A percentile compares a stretch with the other conserved stretches of the same genome.
These are phyloP conservation scores for Monosporascus sp. DNA, from an alignment of 2,329 filamentous ascomycete genomes.

Conservation along the genomic window DNA sequence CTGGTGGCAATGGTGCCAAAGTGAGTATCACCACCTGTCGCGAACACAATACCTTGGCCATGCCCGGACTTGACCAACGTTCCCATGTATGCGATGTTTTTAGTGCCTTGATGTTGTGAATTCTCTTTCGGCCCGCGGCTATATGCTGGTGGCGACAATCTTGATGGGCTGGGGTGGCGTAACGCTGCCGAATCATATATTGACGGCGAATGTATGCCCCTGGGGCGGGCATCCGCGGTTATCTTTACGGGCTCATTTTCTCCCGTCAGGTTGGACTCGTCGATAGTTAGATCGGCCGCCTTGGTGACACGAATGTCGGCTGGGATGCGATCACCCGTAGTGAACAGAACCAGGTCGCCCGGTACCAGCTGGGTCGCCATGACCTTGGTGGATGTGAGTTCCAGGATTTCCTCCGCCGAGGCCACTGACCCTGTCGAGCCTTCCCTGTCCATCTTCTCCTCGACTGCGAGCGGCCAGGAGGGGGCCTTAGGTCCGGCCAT, in stretches of 20 bases:
- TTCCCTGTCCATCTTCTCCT: slow-evolving; percentile 43
- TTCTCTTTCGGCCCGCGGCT: slow-evolving; percentile 58
- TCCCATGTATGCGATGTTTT: slow-evolving; percentile 97
- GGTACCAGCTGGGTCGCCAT: slow-evolving; percentile 84
- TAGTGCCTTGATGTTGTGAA: slow-evolving; percentile 66
- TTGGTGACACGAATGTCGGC: slow-evolving; percentile 93
- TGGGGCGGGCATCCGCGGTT: slow-evolving; percentile 53
- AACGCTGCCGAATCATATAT: slow-evolving; percentile 25
- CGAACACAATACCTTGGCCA: slow-evolving; percentile 94
- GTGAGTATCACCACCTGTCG: slow-evolving; percentile 87
- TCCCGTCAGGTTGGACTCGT: slow-evolving; percentile 93
- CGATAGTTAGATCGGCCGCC: slow-evolving; percentile 84
- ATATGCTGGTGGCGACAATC: slow-evolving; percentile 49
- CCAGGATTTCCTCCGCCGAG: slow-evolving; percentile 58
- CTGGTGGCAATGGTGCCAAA: slow-evolving; percentile 96
- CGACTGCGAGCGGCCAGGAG: slow-evolving; percentile 44
- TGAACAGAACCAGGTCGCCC: slow-evolving; percentile 89
- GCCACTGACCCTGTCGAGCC: slow-evolving; percentile 49
- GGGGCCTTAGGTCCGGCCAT: slow-evolving; percentile 30
- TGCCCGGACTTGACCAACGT: slow-evolving; percentile 93
- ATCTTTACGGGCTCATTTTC: slow-evolving; percentile 92
- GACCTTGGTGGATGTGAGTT: slow-evolving; percentile 75
- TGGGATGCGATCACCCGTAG: slow-evolving; percentile 92
- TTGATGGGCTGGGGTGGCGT: slow-evolving; percentile 34
- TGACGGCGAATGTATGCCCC: slow-evolving; percentile 23